Conservation (phyloP, 2,329 filamentous ascomycete genomes). For the Calonectria naviculata region DNA sequence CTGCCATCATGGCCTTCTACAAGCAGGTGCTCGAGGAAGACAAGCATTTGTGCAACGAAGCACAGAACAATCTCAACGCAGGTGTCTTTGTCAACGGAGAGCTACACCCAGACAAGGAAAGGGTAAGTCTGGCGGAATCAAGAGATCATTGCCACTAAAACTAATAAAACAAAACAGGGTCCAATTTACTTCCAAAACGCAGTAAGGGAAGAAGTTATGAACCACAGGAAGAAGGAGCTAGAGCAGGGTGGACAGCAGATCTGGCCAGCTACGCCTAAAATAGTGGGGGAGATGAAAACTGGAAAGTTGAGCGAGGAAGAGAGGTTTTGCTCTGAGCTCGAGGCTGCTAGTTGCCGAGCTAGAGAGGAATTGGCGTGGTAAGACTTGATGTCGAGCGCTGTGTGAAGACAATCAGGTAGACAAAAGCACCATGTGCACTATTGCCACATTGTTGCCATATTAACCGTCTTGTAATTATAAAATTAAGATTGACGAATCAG, state of each 20-base stretch:
- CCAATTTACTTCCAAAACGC: slow-evolving; percentile 63
- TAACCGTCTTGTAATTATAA: neutral
- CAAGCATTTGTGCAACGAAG: slow-evolving; percentile 69
- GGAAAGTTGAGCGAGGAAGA: slow-evolving; percentile 41
- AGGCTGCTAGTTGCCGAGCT: slow-evolving; percentile 24
- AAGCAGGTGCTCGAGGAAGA: slow-evolving; percentile 72
- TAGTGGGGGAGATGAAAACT: slow-evolving; percentile 35
- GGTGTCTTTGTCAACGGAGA: slow-evolving; percentile 72
- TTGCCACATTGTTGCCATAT: neutral
- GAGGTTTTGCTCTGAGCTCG: slow-evolving; percentile 39
- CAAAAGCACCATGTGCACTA: neutral
- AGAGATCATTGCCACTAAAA: too few relatives aligned
- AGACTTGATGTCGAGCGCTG: neutral
- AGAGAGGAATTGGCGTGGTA: slow-evolving; percentile 30
- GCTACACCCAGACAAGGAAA: slow-evolving; percentile 69
- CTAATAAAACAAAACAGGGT: slow-evolving; percentile 44
- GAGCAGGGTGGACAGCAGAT: slow-evolving; percentile 53
- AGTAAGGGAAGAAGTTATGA: slow-evolving; percentile 56
- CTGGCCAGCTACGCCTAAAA: slow-evolving; percentile 54
- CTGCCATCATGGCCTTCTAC: slow-evolving; percentile 67
- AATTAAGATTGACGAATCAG: neutral
- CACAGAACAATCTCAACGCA: slow-evolving; percentile 69
- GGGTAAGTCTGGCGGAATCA: slow-evolving; percentile 44
- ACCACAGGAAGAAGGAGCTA: slow-evolving; percentile 57
- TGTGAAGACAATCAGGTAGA: neutral